Conservation (phyloP, 106 monocot genomes). For the Acorus calamus region DNA sequence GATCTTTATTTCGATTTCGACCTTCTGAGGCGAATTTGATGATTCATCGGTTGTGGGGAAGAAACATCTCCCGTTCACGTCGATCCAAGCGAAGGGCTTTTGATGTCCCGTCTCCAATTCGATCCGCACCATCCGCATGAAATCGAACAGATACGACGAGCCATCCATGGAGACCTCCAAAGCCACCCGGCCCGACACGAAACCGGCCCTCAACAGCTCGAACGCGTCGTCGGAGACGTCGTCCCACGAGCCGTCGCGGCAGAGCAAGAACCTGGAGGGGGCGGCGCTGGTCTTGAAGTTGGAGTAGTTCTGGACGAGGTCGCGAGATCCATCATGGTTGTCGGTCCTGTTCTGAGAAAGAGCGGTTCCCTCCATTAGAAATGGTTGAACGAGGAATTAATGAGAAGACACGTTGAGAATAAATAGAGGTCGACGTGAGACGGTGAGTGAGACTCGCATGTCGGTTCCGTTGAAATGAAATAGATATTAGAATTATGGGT, state of each 20-base stretch:
- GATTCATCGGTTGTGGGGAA: slow-evolving; percentile 26
- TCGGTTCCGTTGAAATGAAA: no score
- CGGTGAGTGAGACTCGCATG: no score
- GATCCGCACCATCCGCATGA: slow-evolving; percentile 33
- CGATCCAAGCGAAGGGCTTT: slow-evolving; percentile 57
- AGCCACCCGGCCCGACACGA: slow-evolving; percentile 25
- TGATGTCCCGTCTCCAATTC: slow-evolving; percentile 15
- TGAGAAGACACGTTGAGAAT: no score
- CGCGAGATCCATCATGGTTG: no score
- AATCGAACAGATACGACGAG: slow-evolving; percentile 31
- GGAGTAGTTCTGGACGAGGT: slow-evolving; percentile 14
- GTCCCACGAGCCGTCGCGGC: slow-evolving; percentile 24
- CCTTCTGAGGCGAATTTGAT: not conserved
- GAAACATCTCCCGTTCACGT: slow-evolving; percentile 41
- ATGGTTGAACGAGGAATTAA: no score
- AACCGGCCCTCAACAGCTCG: slow-evolving; percentile 22
- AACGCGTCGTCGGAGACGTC: slow-evolving; percentile 31
- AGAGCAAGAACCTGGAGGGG: slow-evolving; percentile 41
- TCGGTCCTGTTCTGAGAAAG: no score
- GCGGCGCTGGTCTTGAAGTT: slow-evolving; percentile 37
- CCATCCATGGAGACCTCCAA: slow-evolving; percentile 22
- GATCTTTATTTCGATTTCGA: no score
- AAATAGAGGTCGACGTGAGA: no score
- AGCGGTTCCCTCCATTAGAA: no score
- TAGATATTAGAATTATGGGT: no score